These are phyloP conservation scores for Echinosophora koreensis DNA, from an alignment of 306 rosid species.

Conservation along the genomic window DNA sequence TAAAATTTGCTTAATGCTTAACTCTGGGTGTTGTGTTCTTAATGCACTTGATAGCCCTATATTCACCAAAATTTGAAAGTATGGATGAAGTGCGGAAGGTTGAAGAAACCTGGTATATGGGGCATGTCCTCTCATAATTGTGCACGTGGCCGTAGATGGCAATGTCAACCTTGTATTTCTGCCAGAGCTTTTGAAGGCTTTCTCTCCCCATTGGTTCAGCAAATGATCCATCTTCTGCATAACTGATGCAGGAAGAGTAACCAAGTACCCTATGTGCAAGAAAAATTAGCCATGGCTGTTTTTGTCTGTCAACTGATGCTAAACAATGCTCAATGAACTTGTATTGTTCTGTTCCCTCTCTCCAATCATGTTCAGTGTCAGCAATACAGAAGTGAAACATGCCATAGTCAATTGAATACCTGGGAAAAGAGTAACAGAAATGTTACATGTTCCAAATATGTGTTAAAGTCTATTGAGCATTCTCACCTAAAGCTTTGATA, in stretches of 20 bases:
- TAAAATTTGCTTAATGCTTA: background rate
- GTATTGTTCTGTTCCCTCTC: slow-evolving; percentile 89
- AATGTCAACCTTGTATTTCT: slow-evolving; percentile 86
- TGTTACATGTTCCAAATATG: slow-evolving; percentile 19
- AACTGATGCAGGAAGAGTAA: slow-evolving; percentile 76
- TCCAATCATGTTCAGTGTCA: slow-evolving; percentile 91
- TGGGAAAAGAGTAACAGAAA: slow-evolving; percentile 39
- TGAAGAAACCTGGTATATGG: slow-evolving; percentile 81
- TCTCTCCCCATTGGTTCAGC: slow-evolving; percentile 95
- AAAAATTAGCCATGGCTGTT: slow-evolving; percentile 93
- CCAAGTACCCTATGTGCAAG: slow-evolving; percentile 94
- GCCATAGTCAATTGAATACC: slow-evolving; percentile 88
- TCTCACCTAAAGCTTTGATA: slow-evolving; percentile 5
- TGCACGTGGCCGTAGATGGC: slow-evolving; percentile 94
- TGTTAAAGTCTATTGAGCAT: background rate
- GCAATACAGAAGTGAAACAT: slow-evolving; percentile 95
- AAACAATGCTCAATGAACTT: slow-evolving; percentile 84
- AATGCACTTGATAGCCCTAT: background rate
- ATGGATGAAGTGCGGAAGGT: slow-evolving; percentile 29
- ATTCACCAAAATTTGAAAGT: background rate
- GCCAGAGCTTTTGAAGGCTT: slow-evolving; percentile 89
- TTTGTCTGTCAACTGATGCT: slow-evolving; percentile 86
- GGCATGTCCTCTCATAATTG: slow-evolving; percentile 89
- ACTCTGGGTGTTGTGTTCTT: slow-evolving; percentile 5
- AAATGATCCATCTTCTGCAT: slow-evolving; percentile 90